phyloP scores from a whole-genome alignment of 2,329 filamentous ascomycete genomes.

The Coniochaeta ligniaria region DNA sequence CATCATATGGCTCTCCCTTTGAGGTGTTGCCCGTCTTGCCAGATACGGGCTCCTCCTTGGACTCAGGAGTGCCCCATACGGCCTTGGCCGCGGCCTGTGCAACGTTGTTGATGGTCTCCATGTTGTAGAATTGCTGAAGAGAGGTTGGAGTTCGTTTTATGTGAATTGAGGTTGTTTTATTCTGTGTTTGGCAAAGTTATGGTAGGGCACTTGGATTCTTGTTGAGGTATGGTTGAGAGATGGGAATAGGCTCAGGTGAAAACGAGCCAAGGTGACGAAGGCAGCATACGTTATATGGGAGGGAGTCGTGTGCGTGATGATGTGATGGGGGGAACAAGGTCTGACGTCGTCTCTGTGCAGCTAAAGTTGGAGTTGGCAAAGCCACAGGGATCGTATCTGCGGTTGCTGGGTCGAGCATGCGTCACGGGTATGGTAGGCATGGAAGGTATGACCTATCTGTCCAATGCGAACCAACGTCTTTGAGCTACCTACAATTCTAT shows the following conservation, averaged over 20 bases:
- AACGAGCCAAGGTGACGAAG: not conserved
- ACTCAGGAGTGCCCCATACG: constrained; percentile 36
- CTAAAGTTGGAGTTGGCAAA: not conserved
- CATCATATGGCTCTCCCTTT: constrained; percentile 68
- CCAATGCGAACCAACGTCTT: not conserved
- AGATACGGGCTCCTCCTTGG: constrained; percentile 59
- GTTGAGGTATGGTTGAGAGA: not conserved
- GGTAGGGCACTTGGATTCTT: not conserved
- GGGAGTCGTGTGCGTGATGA: not conserved
- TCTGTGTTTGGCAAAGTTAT: not conserved
- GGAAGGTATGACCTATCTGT: not conserved
- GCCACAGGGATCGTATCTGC: not conserved
- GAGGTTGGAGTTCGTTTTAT: not conserved
- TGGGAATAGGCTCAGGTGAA: not conserved
- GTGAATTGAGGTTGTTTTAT: not conserved
- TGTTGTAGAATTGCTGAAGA: constrained; percentile 21
- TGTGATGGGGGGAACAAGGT: not conserved
- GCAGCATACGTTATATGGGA: not conserved
- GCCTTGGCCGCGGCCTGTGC: constrained; percentile 39
- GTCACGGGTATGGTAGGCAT: not conserved
- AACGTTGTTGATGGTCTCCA: constrained; percentile 59
- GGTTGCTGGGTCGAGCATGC: not conserved
- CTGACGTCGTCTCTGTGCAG: not conserved
- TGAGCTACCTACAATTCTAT: not conserved
- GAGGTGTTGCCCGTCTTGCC: constrained; percentile 62